Evolutionary conservation across 208 protist species (phyloP).

Genomic region (Trypanosoma platydactyli): DNA sequence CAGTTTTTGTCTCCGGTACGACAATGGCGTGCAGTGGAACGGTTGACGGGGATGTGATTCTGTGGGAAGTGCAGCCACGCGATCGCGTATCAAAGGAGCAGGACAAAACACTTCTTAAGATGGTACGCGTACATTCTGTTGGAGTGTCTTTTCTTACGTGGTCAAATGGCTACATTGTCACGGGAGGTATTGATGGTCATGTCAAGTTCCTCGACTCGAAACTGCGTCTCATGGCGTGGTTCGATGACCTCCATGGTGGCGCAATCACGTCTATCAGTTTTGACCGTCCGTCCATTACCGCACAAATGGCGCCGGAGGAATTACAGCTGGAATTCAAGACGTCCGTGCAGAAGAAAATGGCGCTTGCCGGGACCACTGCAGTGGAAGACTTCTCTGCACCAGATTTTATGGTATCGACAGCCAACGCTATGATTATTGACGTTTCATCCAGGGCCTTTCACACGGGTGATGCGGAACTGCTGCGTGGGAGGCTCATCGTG

Average conservation of each 20-base stretch:
- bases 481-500: conserved; percentile 82
- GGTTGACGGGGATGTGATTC: conserved; percentile 90
- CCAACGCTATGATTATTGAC: conserved; percentile 89
- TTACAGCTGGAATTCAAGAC: conserved; percentile 30
- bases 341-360: conserved; percentile 41
- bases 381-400: conserved; percentile 66
- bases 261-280: conserved; percentile 94
- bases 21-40: conserved; percentile 88
- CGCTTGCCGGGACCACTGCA: conserved; percentile 44
- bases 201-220: conserved; percentile 95
- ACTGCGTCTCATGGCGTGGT: conserved; percentile 94
- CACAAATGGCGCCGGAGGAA: conserved; percentile 34
- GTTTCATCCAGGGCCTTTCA: conserved; percentile 81
- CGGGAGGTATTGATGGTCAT: conserved; percentile 92
- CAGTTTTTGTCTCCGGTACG: conserved; percentile 85
- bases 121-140: conserved; percentile 84
- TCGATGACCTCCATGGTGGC: conserved; percentile 93
- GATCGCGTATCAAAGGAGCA: conserved; percentile 84
- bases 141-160: conserved; percentile 82
- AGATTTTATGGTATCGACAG: conserved; percentile 93
- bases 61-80: conserved; percentile 85
- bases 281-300: conserved; percentile 36
- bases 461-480: conserved; percentile 44
- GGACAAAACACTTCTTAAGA: conserved; percentile 92
- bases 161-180: conserved; percentile 87